Evolutionary conservation across 1,284 basidiomycete species (phyloP), one percentile per base, ranked within the genome.

Genomic region (Moniliella sp.): DNA sequence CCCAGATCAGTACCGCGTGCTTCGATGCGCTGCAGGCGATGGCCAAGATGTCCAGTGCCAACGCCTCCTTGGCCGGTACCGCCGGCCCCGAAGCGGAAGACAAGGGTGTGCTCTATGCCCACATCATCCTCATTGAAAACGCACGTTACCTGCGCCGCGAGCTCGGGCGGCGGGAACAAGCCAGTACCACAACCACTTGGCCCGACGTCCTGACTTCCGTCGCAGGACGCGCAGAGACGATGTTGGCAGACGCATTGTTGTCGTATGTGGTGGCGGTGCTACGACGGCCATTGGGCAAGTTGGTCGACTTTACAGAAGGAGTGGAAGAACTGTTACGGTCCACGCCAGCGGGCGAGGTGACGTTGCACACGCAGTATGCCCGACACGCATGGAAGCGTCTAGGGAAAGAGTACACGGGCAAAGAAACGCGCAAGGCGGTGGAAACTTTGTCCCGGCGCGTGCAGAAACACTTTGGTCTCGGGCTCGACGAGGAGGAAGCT

Each of bases 41-140:
- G 12, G 83, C 83, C 7, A 88, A 84, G 59, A 65, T 83, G 65
- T 77, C 82, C 8, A 7, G 7, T 7, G n/a, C 21, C 8, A 23
- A 23, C 21, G 21, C 21, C 21, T 23, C 21, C 8, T n/a, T n/a
- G 36, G 77, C 77, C 1, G 52, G 42, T 5, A 41, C 59, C 61
- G 17, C 50, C 48, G 5, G 52, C 78, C 45, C 60, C 54, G 14
- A 27, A 2, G 57, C 54, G 33, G 55, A 60, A 15, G 88, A 88
- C 62, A 97, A 97, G 62, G 83, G 83, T 1, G 81, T 88, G 56
- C 68, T 94, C 33, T 93, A 94, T 59, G 91, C 86, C 50, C 80
- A 91, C 54, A 81, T 94, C 45, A 76, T 93, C 48, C 68, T 97
- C 43, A 81, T 94, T 39, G 88, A 93, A 61, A 97, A 97, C 56